Base-by-base conservation (phyloP, 1,284 basidiomycete species). In the Pulchroboletus neoregius region DNA sequence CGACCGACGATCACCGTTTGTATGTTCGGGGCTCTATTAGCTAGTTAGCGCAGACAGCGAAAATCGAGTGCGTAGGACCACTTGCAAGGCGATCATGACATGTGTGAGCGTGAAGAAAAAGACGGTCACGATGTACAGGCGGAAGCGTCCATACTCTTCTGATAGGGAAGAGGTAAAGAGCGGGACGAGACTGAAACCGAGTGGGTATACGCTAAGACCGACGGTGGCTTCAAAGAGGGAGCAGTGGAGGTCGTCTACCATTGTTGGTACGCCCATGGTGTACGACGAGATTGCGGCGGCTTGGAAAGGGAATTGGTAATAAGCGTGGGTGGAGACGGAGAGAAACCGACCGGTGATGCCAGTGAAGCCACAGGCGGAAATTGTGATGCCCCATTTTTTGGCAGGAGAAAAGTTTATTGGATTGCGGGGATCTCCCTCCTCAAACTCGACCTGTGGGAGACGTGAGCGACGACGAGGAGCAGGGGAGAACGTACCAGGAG, bases 131-230 rank as follows among this genome's bases (percentile, higher is more conserved):
- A 78, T 54, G 46, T 77, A 80, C 23, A 76, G 60, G 44, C 66
- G 70, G 35, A 69, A 68, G 6, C 78, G 58, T 0, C 79, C 79
- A 35, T 76, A 71, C 52, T 79, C 79, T 53, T 80, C 78, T 7
- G 70, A 71, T 0, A 79, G 60, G 5, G 78, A 71, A 24, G 74
- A 73, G 8, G 74, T 66, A 5, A 76, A 57, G 32, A 81, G 62
- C 0, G 78, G 78, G 10, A 72, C 67, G 27, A 79, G 49, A n/a
- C 63, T 69, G 46, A 79, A 79, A 2, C 77, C 78, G 41, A 77
- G 54, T 30, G 67, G 66, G 60, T 66, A 79, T 40, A 68, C 58
- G 48, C 63, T 70, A 33, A 70, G 56, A 20, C 66, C 78, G 18
- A 66, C 60, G 4, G 67, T 69, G 26, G 68, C 68, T 30, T 65